phyloP scores from a whole-genome alignment of 805 yeast species.

The Ogataea allantospora region DNA sequence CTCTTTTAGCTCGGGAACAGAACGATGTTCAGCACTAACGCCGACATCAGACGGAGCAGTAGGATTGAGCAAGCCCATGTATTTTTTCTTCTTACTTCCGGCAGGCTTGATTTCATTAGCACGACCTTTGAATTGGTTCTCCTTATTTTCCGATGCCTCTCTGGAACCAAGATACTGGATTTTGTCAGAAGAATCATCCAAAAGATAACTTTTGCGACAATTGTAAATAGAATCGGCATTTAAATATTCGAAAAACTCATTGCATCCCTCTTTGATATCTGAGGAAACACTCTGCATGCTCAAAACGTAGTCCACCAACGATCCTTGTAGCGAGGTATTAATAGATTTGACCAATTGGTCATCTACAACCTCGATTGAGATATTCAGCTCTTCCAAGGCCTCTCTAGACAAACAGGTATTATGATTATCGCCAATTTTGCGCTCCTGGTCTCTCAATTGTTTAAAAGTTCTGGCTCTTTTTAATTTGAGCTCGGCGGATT shows the following conservation, averaged over 20 bases:
- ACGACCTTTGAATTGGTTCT: conserved; percentile 16
- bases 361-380: conserved; percentile 51
- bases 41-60: conserved; percentile 15
- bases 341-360: conserved; percentile 50
- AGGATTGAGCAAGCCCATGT: conserved; percentile 16
- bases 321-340: conserved; percentile 41
- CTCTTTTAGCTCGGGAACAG: conserved; percentile 10
- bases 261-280: conserved; percentile 30
- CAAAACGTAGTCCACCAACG: conserved; percentile 44
- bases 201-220: conserved; percentile 19
- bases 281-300: conserved; percentile 32
- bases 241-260: conserved; percentile 29
- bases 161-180: conserved; percentile 20
- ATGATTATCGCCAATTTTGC: conserved; percentile 46
- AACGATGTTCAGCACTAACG: conserved; percentile 9
- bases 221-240: conserved; percentile 23
- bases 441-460: conserved; percentile 41
- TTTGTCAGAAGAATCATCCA: conserved; percentile 20
- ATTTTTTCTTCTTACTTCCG: conserved; percentile 17
- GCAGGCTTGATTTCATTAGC: conserved; percentile 10
- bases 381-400: conserved; percentile 48
- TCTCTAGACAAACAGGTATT: conserved; percentile 45
- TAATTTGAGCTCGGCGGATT: conserved; percentile 39
- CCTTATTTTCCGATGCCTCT: conserved; percentile 20
- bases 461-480: conserved; percentile 39